Conservation (phyloP, 2,329 filamentous ascomycete species). For the Fusarium compactum region DNA sequence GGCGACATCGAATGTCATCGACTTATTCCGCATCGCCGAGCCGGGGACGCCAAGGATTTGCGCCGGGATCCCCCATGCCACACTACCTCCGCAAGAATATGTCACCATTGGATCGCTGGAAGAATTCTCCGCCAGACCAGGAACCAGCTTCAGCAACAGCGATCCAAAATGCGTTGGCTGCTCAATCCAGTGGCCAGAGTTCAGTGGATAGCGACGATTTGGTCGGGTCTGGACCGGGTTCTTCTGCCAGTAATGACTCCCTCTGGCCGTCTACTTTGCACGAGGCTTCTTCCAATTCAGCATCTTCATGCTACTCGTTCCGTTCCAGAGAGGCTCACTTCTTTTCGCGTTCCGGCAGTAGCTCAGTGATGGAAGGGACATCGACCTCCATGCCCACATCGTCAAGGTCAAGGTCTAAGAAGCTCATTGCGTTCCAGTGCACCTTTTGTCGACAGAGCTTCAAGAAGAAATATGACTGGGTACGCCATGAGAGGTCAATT, state of each 20-base stretch:
- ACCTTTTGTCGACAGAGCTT: slow-evolving; percentile 55
- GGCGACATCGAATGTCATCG: slow-evolving; percentile 57
- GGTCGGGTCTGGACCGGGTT: slow-evolving; percentile 46
- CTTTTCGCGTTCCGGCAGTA: slow-evolving; percentile 39
- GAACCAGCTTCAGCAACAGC: slow-evolving; percentile 56
- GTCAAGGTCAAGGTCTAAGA: slow-evolving; percentile 21
- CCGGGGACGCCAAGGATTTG: slow-evolving; percentile 47
- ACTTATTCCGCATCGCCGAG: slow-evolving; percentile 43
- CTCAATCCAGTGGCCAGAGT: slow-evolving; percentile 28
- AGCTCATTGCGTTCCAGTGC: slow-evolving; percentile 51
- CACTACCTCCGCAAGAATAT: slow-evolving; percentile 49
- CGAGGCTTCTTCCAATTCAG: slow-evolving; percentile 46
- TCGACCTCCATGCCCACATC: slow-evolving; percentile 28
- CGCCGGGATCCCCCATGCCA: slow-evolving; percentile 59
- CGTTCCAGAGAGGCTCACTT: slow-evolving; percentile 30
- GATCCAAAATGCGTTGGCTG: slow-evolving; percentile 53
- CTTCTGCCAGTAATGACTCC: slow-evolving; percentile 50
- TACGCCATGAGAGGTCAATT: slow-evolving; percentile 63
- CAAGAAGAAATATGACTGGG: slow-evolving; percentile 57
- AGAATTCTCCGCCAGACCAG: slow-evolving; percentile 58
- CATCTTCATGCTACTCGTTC: slow-evolving; percentile 46
- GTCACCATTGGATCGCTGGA: slow-evolving; percentile 61
- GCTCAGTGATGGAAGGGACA: slow-evolving; percentile 38
- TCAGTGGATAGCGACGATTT: slow-evolving; percentile 35
- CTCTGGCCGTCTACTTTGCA: slow-evolving; percentile 38